These are phyloP conservation scores for Tulasnella sp. DNA, from an alignment of 768 basidiomycete genomes.

Conservation along the genomic window DNA sequence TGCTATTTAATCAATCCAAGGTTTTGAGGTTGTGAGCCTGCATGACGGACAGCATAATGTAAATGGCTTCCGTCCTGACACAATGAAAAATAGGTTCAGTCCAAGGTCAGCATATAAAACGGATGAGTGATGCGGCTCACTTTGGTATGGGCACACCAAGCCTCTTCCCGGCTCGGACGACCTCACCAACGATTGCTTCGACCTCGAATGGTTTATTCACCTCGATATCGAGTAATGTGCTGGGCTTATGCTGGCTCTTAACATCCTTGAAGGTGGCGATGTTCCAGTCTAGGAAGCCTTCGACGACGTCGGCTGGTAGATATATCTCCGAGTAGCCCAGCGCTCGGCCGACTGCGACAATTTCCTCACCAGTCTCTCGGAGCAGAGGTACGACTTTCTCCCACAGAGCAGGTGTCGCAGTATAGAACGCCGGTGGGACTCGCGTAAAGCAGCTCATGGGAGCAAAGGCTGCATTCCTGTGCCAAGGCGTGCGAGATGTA, in stretches of 20 bases:
- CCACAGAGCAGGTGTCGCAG: conserved; percentile 29
- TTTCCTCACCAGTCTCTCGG: background rate
- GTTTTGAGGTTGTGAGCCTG: background rate
- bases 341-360: background rate
- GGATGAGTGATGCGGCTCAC: background rate
- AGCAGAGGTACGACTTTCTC: background rate
- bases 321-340: background rate
- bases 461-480: conserved; percentile 41
- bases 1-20: background rate
- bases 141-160: background rate
- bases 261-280: background rate
- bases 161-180: background rate
- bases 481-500: background rate
- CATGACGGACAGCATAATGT: background rate
- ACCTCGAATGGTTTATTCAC: conserved; percentile 7
- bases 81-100: background rate
- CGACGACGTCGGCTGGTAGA: background rate
- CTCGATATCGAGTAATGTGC: conserved; percentile 8
- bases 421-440: conserved; percentile 40
- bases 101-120: background rate
- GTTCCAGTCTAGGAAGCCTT: background rate
- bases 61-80: conserved; percentile 5
- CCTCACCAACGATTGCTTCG: conserved; percentile 13
- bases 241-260: background rate
- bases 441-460: conserved; percentile 41